phyloP scores from a whole-genome alignment of 1,284 basidiomycete species.

The Boletus smithii region DNA sequence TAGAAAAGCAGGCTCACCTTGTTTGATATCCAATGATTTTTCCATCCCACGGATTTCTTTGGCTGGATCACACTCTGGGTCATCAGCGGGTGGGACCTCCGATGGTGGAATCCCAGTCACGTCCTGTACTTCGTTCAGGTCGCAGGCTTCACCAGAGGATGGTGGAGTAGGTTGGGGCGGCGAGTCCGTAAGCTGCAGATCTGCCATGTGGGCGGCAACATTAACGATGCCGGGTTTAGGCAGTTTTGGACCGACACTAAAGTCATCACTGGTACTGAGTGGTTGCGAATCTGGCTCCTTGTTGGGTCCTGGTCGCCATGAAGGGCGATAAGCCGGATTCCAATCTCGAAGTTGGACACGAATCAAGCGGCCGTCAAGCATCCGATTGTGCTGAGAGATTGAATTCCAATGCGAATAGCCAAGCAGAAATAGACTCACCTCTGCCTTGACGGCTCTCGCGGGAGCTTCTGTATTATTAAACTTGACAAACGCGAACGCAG shows the following conservation, averaged over 20 bases:
- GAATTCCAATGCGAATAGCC: constrained; percentile 1
- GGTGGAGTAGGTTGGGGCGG: constrained; percentile 1
- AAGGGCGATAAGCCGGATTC: constrained; percentile 45
- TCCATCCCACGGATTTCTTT: constrained; percentile 6
- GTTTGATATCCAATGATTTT: constrained; percentile 10
- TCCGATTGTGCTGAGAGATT: constrained; percentile 57
- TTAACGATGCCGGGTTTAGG: constrained; percentile 7
- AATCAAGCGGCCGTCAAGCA: constrained; percentile 63
- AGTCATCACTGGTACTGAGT: constrained; percentile 9
- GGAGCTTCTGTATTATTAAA: constrained; percentile 60
- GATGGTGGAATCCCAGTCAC: background rate
- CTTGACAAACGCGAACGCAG: constrained; percentile 73
- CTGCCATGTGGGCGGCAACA: constrained; percentile 10
- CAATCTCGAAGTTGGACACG: constrained; percentile 66
- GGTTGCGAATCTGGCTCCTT: constrained; percentile 33
- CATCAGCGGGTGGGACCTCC: constrained; percentile 1
- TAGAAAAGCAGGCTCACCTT: constrained; percentile 5
- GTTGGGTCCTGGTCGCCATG: constrained; percentile 39
- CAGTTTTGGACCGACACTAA: constrained; percentile 12
- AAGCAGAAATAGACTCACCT: constrained; percentile 41
- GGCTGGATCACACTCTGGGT: constrained; percentile 1
- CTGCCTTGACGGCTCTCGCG: constrained; percentile 55
- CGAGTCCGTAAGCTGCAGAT: constrained; percentile 9
- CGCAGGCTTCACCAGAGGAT: constrained; percentile 10
- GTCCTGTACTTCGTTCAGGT: constrained; percentile 22